A percentile compares a stretch with the other conserved stretches of the same genome.
Evolutionary conservation across 2,329 filamentous ascomycete genomes (phyloP).

Genomic region (Capronia coronata): DNA sequence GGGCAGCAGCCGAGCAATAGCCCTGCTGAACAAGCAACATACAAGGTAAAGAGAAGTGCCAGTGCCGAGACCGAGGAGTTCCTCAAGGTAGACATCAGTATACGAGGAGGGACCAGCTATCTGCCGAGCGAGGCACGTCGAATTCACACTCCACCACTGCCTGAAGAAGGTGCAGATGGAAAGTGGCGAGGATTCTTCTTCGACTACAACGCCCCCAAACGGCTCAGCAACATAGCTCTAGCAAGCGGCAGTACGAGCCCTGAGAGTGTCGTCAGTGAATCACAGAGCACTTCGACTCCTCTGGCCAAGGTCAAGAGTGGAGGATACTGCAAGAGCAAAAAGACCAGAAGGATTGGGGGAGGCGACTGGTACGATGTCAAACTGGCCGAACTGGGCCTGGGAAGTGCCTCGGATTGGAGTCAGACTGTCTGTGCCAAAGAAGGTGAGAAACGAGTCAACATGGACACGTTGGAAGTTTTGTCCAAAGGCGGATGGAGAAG

Average conservation of each 20-base stretch:
- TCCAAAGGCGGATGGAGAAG: slow-evolving; percentile 2
- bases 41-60: slow-evolving; percentile 26
- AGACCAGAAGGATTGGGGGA: slow-evolving; percentile 6
- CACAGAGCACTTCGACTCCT: neutral
- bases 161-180: slow-evolving; percentile 21
- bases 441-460: slow-evolving; percentile 14
- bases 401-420: slow-evolving; percentile 6
- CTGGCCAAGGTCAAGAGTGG: neutral
- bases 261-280: neutral
- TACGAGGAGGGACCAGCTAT: slow-evolving; percentile 27
- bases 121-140: slow-evolving; percentile 28
- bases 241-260: neutral
- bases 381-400: slow-evolving; percentile 22
- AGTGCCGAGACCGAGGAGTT: slow-evolving; percentile 29
- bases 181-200: slow-evolving; percentile 27
- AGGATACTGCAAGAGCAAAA: slow-evolving; percentile 10
- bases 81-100: slow-evolving; percentile 28
- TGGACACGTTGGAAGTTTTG: slow-evolving; percentile 4
- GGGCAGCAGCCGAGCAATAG: slow-evolving; percentile 25
- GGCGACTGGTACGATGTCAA: slow-evolving; percentile 27
- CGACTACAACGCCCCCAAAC: slow-evolving; percentile 26
- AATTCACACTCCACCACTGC: slow-evolving; percentile 28
- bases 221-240: neutral
- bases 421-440: slow-evolving; percentile 9
- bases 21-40: slow-evolving; percentile 26